Evolutionary conservation across 2,329 filamentous ascomycete species (phyloP), one percentile per base, ranked within the genome.

Genomic region (Hypoxylon sp.): DNA sequence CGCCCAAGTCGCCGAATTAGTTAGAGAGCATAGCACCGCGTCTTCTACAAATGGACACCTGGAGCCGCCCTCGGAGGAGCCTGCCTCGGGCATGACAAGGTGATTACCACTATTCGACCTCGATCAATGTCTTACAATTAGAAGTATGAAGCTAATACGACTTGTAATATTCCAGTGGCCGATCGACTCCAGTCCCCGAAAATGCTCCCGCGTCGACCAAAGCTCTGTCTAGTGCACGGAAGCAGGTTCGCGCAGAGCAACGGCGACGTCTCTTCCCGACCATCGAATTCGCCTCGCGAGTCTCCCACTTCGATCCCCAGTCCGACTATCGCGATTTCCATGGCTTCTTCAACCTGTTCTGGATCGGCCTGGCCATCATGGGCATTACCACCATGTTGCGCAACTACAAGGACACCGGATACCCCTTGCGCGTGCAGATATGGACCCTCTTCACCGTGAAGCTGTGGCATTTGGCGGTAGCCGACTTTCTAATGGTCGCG

Each of bases 291-390:
- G 89, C 93, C 44, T 91, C 92, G 67, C 92, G 96, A 64, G 91
- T 98, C 22, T 98, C 95, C 17, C 95, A 99, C 82, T 97, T 99
- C 79, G 96, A 99, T 78, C 94, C 95, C 0, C 87, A 89, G 55
- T 97, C 93, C 80, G 94, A 97, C 76, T 95, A 98, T 79, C 90
- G 90, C 76, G 94, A 99, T 81, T 99, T 99, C 79, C 90, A 94
- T 75, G 96, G 96, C 78, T 99, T 99, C 87, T 99, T 98, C 83
- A 93, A 96, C 60, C 88, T 99, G 40, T 99, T 99, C 83, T 99
- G 96, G 96, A 95, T 99, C 72, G 94, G 94, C 8, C 85, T 99
- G 66, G 93, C 93, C 73, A 97, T 99, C 80, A 97, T 99, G 95
- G 94, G 95, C 75, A 91, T 97, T 70, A 98, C 95, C 2, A 93